Evolutionary conservation across 2,329 filamentous ascomycete genomes (phyloP).

Genomic region (Emmonsiellopsis sp.): DNA sequence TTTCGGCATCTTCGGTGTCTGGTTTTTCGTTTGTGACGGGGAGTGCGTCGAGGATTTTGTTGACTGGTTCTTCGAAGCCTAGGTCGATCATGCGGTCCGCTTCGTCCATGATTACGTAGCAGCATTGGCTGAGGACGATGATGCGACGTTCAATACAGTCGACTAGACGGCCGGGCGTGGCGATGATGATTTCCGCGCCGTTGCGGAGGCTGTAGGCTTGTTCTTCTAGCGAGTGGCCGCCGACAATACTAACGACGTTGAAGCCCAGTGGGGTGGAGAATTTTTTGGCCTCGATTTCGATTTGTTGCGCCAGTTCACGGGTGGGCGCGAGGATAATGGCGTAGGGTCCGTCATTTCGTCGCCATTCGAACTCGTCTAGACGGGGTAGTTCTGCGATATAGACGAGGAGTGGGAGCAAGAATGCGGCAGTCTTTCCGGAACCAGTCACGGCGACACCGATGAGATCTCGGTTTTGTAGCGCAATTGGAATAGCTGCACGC

Average conservation of each 20-base stretch:
- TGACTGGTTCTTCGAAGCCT: constrained; percentile 94
- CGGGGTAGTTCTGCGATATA: constrained; percentile 89
- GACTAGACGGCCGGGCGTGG: constrained; percentile 92
- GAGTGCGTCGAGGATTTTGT: constrained; percentile 91
- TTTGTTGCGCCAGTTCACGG: constrained; percentile 94
- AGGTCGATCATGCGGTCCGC: constrained; percentile 98
- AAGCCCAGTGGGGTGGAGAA: constrained; percentile 88
- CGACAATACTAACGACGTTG: constrained; percentile 93
- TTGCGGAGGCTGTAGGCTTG: constrained; percentile 84
- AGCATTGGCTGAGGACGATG: constrained; percentile 88
- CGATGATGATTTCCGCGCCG: constrained; percentile 94
- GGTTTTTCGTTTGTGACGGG: constrained; percentile 92
- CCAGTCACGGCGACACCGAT: constrained; percentile 97
- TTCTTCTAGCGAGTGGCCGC: constrained; percentile 90
- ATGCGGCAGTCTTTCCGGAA: constrained; percentile 96
- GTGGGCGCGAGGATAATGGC: constrained; percentile 95
- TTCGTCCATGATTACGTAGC: constrained; percentile 99
- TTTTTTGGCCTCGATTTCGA: constrained; percentile 86
- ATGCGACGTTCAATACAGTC: constrained; percentile 93
- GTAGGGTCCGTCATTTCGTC: constrained; percentile 91
- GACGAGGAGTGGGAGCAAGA: constrained; percentile 80
- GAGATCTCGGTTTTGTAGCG: constrained; percentile 83
- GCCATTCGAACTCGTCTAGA: constrained; percentile 68
- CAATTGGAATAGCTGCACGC: constrained; percentile 89
- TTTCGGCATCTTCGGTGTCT: constrained; percentile 83